These are phyloP conservation scores for Carallia pectinifolia DNA, from an alignment of 345 rosid genomes.

Conservation along the genomic window DNA sequence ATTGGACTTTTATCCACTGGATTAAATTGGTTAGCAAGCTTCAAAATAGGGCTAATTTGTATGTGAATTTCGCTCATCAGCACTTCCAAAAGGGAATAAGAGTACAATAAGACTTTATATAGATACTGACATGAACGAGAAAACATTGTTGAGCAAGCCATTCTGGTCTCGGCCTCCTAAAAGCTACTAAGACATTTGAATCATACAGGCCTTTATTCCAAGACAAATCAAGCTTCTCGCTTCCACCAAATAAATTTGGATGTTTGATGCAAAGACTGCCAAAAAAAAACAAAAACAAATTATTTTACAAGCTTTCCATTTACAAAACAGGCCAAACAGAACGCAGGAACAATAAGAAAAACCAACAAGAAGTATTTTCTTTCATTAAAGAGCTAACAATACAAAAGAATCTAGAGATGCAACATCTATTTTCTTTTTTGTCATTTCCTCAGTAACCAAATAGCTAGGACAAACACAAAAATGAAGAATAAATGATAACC, in stretches of 20 bases:
- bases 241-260: slow-evolving; percentile 96
- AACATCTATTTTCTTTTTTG: no score
- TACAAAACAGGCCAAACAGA: no score
- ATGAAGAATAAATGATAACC: background rate
- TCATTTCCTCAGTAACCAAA: no score
- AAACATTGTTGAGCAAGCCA: slow-evolving; percentile 92
- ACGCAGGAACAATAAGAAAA: no score
- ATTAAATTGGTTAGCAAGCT: background rate
- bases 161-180: slow-evolving; percentile 87
- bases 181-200: slow-evolving; percentile 81
- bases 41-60: background rate
- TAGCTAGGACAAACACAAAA: background rate
- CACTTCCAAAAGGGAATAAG: no score
- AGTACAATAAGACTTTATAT: background rate
- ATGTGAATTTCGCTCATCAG: background rate
- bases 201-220: slow-evolving; percentile 93
- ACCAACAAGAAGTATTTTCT: no score
- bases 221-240: slow-evolving; percentile 92
- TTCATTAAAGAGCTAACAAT: no score
- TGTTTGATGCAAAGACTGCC: slow-evolving; percentile 87
- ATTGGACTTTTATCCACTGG: background rate
- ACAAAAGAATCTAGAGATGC: no score
- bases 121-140: slow-evolving; percentile 57
- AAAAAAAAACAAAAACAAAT: slow-evolving; percentile 22
- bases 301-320: no score